Evolutionary conservation across 2,329 filamentous ascomycete species (phyloP), one percentile per base, ranked within the genome.

Genomic region (Aureobasidium sp.): DNA sequence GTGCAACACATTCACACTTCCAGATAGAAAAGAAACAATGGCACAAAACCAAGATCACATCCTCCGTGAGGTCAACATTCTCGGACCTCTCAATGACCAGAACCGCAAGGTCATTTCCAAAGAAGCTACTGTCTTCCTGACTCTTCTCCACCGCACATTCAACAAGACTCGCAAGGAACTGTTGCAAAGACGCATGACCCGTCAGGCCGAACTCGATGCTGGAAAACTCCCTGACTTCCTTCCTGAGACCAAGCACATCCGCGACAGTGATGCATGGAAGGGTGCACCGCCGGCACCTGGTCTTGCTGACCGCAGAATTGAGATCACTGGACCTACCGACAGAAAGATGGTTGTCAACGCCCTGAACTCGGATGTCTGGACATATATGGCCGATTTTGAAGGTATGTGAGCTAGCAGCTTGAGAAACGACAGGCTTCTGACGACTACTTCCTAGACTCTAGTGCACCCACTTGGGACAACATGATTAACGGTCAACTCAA

Each of bases 261-360:
- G 94, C 70, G 92, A 97, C 70, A 90, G 96, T 76, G 85, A 89
- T 74, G 86, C 91, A 69, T 99, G 94, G 94, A 94, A 85, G 79
- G 94, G 91, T 65, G 91, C 94, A 47, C 84, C 88, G 57, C 94
- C 94, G 19, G 94, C 93, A 8, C 93, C 94, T 0, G 94, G 94
- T 63, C 83, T 97, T 61, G 86, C 96, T 48, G 94, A 99, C 79
- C 88, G 94, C 67, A 86, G 94, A 64, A 90, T 97, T 35, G 94
- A 99, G 81, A 99, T 97, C 72, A 99, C 94, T 5, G 94, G 94
- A 9, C 94, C 94, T 0, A 97, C 92, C 7, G 94, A 97, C 77
- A 85, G 94, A 68, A 99, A 97, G 84, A 99, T 99, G 94, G 91
- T 97, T 52, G 90, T 97, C 66, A 99, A 99, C 75, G 94, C 94